Conservation (phyloP, 768 basidiomycete genomes). For the Naematelia encephala region DNA sequence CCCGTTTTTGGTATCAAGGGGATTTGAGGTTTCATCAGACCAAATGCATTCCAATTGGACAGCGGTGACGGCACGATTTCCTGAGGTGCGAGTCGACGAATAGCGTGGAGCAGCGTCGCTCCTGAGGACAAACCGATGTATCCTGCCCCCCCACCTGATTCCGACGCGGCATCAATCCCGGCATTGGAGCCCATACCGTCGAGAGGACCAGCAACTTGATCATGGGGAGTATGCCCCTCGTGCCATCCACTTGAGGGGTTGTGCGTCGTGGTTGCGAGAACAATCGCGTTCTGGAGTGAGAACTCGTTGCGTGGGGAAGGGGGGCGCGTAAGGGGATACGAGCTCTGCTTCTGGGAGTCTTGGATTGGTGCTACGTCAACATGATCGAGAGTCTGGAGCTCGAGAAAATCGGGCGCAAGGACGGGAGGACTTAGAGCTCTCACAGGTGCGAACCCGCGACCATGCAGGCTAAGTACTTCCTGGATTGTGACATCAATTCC, state of each 20-base stretch:
- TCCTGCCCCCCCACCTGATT: conserved; percentile 2
- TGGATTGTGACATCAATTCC: background rate
- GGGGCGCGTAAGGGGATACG: conserved; percentile 4
- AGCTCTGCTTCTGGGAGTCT: background rate
- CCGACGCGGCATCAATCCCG: conserved; percentile 9
- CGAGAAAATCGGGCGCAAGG: background rate
- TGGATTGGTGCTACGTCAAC: no score
- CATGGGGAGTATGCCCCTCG: background rate
- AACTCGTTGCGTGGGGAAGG: background rate
- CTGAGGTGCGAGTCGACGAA: conserved; percentile 13
- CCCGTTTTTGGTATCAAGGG: background rate
- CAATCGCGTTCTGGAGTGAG: background rate
- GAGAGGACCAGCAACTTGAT: background rate
- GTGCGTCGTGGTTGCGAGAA: conserved; percentile 10
- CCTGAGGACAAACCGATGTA: conserved; percentile 23
- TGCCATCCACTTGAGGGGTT: background rate
- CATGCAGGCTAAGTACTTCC: background rate
- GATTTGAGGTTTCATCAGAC: background rate
- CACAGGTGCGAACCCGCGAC: background rate
- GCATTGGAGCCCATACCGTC: background rate
- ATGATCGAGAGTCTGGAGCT: no score
- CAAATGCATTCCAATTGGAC: background rate
- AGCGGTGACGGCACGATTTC: background rate
- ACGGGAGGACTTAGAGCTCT: background rate
- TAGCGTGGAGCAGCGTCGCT: conserved; percentile 24